phyloP scores from a whole-genome alignment of 345 rosid genomes.

The Aquilaria malaccensis region DNA sequence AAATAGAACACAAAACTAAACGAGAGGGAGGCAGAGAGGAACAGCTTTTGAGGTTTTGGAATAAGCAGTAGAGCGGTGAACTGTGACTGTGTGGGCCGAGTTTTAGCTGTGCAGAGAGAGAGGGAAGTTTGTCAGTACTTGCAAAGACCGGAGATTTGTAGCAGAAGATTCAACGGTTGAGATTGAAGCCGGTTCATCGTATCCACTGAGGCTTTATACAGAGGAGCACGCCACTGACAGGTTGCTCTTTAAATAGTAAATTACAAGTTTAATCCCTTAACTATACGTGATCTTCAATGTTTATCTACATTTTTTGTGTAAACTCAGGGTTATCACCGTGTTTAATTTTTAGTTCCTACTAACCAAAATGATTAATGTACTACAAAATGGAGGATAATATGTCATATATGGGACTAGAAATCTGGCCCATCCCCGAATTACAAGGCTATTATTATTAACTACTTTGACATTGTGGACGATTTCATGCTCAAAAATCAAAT shows the following conservation, averaged over 20 bases:
- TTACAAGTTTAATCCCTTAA: too few species aligned
- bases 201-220: neutral
- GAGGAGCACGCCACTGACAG: neutral
- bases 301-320: neutral
- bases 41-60: constrained; percentile 13
- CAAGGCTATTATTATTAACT: too few species aligned
- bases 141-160: neutral
- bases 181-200: neutral
- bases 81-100: constrained; percentile 1
- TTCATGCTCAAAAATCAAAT: too few species aligned
- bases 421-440: too few species aligned
- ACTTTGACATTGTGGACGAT: too few species aligned
- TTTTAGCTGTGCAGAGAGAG: constrained; percentile 6
- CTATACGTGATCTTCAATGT: neutral
- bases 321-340: too few species aligned
- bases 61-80: constrained; percentile 4
- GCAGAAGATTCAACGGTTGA: neutral
- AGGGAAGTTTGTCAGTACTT: neutral
- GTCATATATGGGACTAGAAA: too few species aligned
- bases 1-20: neutral
- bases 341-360: too few species aligned
- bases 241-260: too few species aligned
- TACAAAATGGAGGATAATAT: too few species aligned
- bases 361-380: too few species aligned
- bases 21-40: constrained; percentile 2